Base-by-base conservation (phyloP, 1,139 yeast species). In the Magnusiomyces tetraspermus region DNA sequence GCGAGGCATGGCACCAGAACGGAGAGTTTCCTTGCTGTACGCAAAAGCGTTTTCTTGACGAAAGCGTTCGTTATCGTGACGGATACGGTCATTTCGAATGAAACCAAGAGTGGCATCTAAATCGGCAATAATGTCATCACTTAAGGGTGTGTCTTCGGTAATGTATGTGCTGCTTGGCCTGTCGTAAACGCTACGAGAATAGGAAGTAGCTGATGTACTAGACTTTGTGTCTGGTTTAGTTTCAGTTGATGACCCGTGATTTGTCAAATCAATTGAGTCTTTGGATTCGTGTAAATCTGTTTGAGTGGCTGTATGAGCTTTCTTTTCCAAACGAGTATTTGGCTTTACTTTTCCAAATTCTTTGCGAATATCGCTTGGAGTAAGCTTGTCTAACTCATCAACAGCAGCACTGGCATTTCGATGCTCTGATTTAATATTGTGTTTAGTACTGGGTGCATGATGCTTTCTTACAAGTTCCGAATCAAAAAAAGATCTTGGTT, bases 21-120 rank as follows among this genome's bases (percentile, higher is more conserved):
- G 58, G 58, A 63, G 58, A 58, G 55, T 53, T 44, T 70, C 67
- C 43, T 62, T 67, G 50, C 77, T 71, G 78, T 82, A 79, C 52
- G 79, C 83, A 59, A 69, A 78, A 0, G 85, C 82, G 49, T 74
- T 73, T 40, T 71, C 63, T 51, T 76, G 77, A 46, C 80, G 71
- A 60, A 77, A 77, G 49, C 70, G 62, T 40, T 71, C 72, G 53
- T 77, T 78, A 33, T 74, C 75, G 17, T 69, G 71, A 22, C 60
- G 51, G 28, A 73, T 73, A 48, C 67, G 70, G 36, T 71, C 69
- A 24, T 65, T 64, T 53, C 76, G 76, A 1, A 81, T 77, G 11
- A 69, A 67, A 52, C 72, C 67, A 48, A 82, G 68, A 51, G 75
- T 79, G 0, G 61, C 63, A 55, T 76, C 66, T 11, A 71, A 60